Percentiles rank a stretch among this genome's conserved stretches.
phyloP scores from a whole-genome alignment of 2,329 filamentous ascomycete genomes.

The Cladophialophora yegresii region DNA sequence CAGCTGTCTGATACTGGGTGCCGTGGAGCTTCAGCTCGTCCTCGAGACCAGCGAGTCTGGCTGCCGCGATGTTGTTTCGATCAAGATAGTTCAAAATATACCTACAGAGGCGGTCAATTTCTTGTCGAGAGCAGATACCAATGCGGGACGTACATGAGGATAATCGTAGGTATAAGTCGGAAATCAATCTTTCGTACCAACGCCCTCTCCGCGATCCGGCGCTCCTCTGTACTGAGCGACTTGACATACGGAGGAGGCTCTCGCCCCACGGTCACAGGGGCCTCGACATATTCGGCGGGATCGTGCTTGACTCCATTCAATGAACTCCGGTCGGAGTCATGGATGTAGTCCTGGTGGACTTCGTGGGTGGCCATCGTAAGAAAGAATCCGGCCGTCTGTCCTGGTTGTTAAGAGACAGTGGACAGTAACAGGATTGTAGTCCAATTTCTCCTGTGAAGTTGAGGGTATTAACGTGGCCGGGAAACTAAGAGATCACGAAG shows the following conservation, averaged over 20 bases:
- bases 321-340: slow-evolving; percentile 13
- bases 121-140: background rate
- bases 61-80: slow-evolving; percentile 60
- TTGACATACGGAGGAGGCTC: slow-evolving; percentile 25
- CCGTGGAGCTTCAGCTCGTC: slow-evolving; percentile 44
- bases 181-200: slow-evolving; percentile 71
- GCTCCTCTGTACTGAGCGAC: slow-evolving; percentile 51
- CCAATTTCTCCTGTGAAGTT: background rate
- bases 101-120: slow-evolving; percentile 47
- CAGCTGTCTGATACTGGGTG: slow-evolving; percentile 39
- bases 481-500: background rate
- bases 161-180: slow-evolving; percentile 67
- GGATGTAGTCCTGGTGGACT: slow-evolving; percentile 16
- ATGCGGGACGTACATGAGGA: slow-evolving; percentile 73
- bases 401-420: background rate
- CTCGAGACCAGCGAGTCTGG: slow-evolving; percentile 55
- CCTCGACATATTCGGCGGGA: slow-evolving; percentile 14
- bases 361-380: slow-evolving; percentile 10
- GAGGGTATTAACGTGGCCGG: background rate
- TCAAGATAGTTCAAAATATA: slow-evolving; percentile 76
- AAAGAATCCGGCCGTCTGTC: background rate
- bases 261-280: background rate
- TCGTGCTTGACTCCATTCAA: slow-evolving; percentile 6
- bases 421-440: background rate
- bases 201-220: slow-evolving; percentile 56